phyloP scores from a whole-genome alignment of 108 stramenopile genomes.

The Hondaea fermentalgiana region DNA sequence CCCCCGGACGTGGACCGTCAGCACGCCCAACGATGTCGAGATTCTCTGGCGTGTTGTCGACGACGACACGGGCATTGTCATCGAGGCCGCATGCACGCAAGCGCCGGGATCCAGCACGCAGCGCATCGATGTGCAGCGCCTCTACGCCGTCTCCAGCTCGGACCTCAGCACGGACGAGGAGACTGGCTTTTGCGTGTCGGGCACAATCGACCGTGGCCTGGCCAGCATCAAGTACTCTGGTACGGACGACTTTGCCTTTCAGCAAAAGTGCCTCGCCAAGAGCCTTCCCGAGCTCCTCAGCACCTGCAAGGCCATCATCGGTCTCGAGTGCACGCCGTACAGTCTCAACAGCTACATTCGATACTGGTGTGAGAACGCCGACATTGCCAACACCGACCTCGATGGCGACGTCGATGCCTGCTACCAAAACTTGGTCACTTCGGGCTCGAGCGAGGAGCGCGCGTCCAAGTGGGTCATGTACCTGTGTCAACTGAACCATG shows the following conservation, averaged over 20 bases:
- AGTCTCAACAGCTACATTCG: neutral
- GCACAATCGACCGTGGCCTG: neutral
- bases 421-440: neutral
- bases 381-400: neutral
- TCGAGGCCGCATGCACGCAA: neutral
- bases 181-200: neutral
- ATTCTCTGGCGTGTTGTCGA: neutral
- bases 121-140: neutral
- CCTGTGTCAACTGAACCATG: neutral
- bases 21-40: constrained; percentile 12
- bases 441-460: neutral
- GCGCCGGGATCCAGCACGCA: neutral
- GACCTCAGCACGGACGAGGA: neutral
- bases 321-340: neutral
- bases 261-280: neutral
- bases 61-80: neutral
- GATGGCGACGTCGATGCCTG: neutral
- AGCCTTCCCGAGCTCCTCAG: constrained; percentile 2
- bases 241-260: neutral
- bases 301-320: constrained; percentile 8
- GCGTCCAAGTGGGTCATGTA: neutral
- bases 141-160: neutral
- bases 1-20: neutral
- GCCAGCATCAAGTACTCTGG: neutral
- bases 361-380: neutral